These are phyloP conservation scores for Mycena epipterygia DNA, from an alignment of 768 basidiomycete genomes.

Conservation along the genomic window DNA sequence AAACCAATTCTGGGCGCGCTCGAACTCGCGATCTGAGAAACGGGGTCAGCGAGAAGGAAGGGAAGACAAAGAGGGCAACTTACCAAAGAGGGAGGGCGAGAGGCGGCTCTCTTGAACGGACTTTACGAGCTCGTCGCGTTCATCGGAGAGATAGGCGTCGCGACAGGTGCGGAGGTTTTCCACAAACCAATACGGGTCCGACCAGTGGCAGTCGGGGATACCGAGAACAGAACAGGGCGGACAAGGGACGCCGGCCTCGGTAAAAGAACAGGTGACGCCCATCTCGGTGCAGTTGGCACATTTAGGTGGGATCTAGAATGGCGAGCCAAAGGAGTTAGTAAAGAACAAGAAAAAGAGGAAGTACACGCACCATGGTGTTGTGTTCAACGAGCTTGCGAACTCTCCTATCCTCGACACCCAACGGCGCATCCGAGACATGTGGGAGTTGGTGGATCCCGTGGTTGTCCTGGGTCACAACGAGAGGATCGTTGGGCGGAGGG, in stretches of 20 bases:
- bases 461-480: not conserved
- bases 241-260: conserved; percentile 9
- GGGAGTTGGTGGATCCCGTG: not conserved
- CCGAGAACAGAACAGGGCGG: not conserved
- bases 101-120: not conserved
- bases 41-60: not conserved
- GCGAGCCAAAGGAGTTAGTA: not conserved
- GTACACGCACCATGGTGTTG: not conserved
- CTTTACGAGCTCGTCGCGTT: not conserved
- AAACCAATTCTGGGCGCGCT: not conserved
- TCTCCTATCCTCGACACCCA: not conserved
- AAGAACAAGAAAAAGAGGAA: not conserved
- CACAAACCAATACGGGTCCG: not conserved
- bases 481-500: not conserved
- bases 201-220: conserved; percentile 1
- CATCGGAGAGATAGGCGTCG: not conserved
- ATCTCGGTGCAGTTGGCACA: conserved; percentile 5
- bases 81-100: conserved; percentile 3
- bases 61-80: not conserved
- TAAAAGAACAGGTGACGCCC: not conserved
- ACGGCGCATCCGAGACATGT: not conserved
- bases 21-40: not conserved
- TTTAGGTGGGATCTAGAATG: not conserved
- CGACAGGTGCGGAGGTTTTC: not conserved
- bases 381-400: not conserved